Evolutionary conservation across 768 basidiomycete genomes (phyloP), one percentile per base, ranked within the genome.

Genomic region (Boletus edulis): DNA sequence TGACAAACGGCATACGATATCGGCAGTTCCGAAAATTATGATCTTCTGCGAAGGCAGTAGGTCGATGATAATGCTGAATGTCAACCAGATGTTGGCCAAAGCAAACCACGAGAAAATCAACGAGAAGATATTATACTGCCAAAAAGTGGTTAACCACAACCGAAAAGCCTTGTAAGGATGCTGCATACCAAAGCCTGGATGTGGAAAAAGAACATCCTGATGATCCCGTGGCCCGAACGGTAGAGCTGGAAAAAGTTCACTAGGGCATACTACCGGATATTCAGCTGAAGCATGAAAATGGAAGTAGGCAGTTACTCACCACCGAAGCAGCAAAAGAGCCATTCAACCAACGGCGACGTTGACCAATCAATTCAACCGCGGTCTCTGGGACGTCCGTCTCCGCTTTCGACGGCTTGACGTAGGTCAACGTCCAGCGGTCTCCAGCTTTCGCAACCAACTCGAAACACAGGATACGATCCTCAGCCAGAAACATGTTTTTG

Each of bases 121-220:
- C 31, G 82, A 87, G 68, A 91, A 84, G 48, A 94, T 63, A 72
- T 94, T 94, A 71, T 94, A 95, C 89, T 93, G 43, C 14, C 4
- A 45, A 44, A 47, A 37, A 46, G 2, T 8, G 17, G 20, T 64
- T 24, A 60, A 32, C n/a, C n/a, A 44, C 51, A n/a, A 27, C 18
- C 8, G 39, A 15, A 24, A 39, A 37, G 11, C 27, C 7, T 3
- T n/a, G 27, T 24, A 40, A 40, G 48, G 42, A 65, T 34, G 22
- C 22, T 29, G 78, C 87, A 58, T 68, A 93, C 92, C 51, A 98
- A 55, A 40, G 86, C 94, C 73, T 98, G 96, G 45, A 99, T 65
- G 67, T 98, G 95, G 71, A 99, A 85, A 78, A 98, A 94, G 77
- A 98, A 88, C 89, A 98, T 92, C 66, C 96, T 86, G 59, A 96